Evolutionary conservation across 805 yeast species (phyloP).

Genomic region (Candida montana): DNA sequence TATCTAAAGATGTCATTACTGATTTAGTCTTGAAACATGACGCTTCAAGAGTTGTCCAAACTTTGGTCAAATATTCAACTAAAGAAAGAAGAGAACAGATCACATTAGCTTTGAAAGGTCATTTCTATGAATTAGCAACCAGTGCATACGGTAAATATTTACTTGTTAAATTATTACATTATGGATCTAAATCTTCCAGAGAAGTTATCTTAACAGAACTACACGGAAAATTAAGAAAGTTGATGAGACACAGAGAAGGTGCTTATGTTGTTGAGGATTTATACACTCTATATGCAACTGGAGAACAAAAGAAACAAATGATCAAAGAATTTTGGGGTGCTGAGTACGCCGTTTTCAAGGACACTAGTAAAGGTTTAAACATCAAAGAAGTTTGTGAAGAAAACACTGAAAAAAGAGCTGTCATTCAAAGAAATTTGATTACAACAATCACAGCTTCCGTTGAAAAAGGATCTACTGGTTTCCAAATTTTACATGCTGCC

Average conservation of each 20-base stretch:
- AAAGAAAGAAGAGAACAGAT: conserved; percentile 73
- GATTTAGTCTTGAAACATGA: conserved; percentile 94
- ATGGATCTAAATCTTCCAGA: conserved; percentile 81
- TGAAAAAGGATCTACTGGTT: conserved; percentile 93
- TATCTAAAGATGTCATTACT: conserved; percentile 67
- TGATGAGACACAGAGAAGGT: conserved; percentile 97
- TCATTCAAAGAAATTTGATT: conserved; percentile 67
- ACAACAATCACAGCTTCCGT: conserved; percentile 88
- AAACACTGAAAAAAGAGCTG: conserved; percentile 70
- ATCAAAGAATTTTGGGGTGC: conserved; percentile 96
- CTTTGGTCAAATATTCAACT: conserved; percentile 79
- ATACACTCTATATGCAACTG: conserved; percentile 75
- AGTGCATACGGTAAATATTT: conserved; percentile 92
- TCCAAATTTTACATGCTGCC: conserved; percentile 92
- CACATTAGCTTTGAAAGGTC: conserved; percentile 63
- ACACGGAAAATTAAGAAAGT: conserved; percentile 84
- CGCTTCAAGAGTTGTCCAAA: conserved; percentile 93
- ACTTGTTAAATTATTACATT: conserved; percentile 81
- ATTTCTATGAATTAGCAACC: conserved; percentile 77
- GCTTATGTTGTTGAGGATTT: conserved; percentile 96
- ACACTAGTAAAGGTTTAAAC: conserved; percentile 56
- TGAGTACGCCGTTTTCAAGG: conserved; percentile 86
- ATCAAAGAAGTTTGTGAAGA: conserved; percentile 62
- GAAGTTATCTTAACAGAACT: conserved; percentile 73
- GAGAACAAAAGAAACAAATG: conserved; percentile 84